Conservation (phyloP, 257 asterid species). For the Mitragyna speciosa region DNA sequence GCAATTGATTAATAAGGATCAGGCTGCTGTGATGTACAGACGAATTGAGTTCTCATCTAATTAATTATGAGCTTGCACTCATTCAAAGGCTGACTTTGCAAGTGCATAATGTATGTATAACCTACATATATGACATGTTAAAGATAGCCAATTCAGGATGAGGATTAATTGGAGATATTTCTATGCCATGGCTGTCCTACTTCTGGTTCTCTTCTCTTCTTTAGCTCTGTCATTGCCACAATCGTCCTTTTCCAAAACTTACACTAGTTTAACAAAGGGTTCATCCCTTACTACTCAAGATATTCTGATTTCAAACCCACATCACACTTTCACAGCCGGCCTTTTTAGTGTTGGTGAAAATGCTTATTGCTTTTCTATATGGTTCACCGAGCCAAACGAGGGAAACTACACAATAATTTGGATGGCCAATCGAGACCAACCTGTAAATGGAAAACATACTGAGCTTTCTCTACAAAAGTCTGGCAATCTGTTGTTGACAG, state of each 20-base stretch:
- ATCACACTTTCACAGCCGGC: constrained; percentile 29
- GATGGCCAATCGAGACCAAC: constrained; percentile 43
- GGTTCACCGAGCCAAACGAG: constrained; percentile 24
- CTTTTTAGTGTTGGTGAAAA: constrained; percentile 31
- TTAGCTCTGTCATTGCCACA: constrained; percentile 10
- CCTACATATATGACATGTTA: background rate
- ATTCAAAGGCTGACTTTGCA: background rate
- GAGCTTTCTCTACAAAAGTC: constrained; percentile 14
- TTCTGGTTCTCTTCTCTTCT: constrained; percentile 10
- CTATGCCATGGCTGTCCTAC: constrained; percentile 1
- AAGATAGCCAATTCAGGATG: background rate
- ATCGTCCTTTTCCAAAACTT: constrained; percentile 14
- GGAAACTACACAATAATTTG: constrained; percentile 30
- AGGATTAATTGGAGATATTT: background rate
- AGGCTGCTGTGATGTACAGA: no score
- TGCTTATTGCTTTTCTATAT: constrained; percentile 34
- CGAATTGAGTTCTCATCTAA: no score
- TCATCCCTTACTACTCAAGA: constrained; percentile 21
- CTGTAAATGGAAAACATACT: constrained; percentile 28
- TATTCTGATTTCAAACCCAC: constrained; percentile 17
- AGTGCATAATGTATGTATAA: background rate
- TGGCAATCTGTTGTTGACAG: constrained; percentile 32
- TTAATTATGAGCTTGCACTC: background rate
- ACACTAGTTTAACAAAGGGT: constrained; percentile 6
- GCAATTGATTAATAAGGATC: no score